phyloP scores from a whole-genome alignment of 139 green algal genomes.

The Coccomyxa sp. region DNA sequence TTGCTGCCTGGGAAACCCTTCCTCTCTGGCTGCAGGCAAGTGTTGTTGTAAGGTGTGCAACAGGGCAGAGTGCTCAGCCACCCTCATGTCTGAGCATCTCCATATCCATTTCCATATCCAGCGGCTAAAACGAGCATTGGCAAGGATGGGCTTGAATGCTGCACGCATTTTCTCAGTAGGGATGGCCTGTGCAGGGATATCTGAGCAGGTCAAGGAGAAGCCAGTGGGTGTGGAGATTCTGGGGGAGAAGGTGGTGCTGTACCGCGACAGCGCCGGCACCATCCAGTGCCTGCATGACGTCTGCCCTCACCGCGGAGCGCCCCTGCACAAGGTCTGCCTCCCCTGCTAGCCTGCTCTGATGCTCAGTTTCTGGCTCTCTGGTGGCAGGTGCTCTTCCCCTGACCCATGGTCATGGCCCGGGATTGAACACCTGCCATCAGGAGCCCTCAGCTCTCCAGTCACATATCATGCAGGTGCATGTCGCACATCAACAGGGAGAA shows the following conservation, averaged over 20 bases:
- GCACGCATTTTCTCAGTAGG: background rate
- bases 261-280: conserved; percentile 42
- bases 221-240: conserved; percentile 70
- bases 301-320: conserved; percentile 74
- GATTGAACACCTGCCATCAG: too few species aligned
- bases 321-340: conserved; percentile 26
- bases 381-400: too few species aligned
- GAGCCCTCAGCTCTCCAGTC: too few species aligned
- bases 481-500: background rate
- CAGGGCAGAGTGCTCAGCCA: too few species aligned
- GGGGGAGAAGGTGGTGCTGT: conserved; percentile 67
- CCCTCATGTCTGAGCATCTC: too few species aligned
- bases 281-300: conserved; percentile 62
- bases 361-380: background rate
- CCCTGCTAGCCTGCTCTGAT: background rate
- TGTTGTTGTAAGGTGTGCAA: too few species aligned
- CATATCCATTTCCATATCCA: too few species aligned
- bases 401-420: too few species aligned
- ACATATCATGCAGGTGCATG: background rate
- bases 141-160: background rate
- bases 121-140: too few species aligned
- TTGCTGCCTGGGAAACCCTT: too few species aligned
- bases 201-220: conserved; percentile 56
- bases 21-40: too few species aligned
- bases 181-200: conserved; percentile 40